Base-by-base conservation (phyloP, 2,329 filamentous ascomycete species). In the Triangularia verruculosa region DNA sequence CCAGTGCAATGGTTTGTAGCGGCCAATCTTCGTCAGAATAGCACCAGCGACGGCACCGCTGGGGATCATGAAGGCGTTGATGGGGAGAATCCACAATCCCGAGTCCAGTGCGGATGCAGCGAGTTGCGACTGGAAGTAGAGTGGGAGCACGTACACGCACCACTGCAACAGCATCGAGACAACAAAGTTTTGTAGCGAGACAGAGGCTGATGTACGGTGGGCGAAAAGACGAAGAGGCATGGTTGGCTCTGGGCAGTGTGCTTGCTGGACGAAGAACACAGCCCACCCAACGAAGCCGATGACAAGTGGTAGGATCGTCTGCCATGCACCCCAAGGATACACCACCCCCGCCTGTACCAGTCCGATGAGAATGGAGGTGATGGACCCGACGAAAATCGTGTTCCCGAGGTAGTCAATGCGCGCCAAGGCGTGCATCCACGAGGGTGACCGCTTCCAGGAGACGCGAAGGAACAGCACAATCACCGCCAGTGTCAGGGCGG, bases 221-320 rank as follows among this genome's bases (percentile, higher is more conserved):
- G 68, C 68, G 71, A 83, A 82, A n/a, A 83, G 72, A 20, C 71
- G 69, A 1, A 75, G 70, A 0, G 80, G 80, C 64, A 82, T 77
- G 25, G 77, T 75, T 0, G 74, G 70, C 32, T 77, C 67, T 2
- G 28, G 24, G 2, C 65, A 39, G 27, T 55, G 32, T 24, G 56
- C n/a, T 51, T 43, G 59, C 8, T 27, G 71, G n/a, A n/a, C n/a
- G n/a, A n/a, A n/a, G n/a, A n/a, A n/a, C n/a, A n/a, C n/a, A n/a
- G n/a, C n/a, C n/a, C n/a, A n/a, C n/a, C 76, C 78, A 4, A 74
- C 53, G 3, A 78, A 12, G 0, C 78, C 77, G 1, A 80, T 43
- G 1, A 80, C 51, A 4, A 81, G 64, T 1, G 78, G 78, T 0
- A 72, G 67, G 2, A 80, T 51, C 12, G 63, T 47, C 15, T 61